Conservation (phyloP, 495 filamentous ascomycete genomes). For the Hyaloscypha bicolor region DNA sequence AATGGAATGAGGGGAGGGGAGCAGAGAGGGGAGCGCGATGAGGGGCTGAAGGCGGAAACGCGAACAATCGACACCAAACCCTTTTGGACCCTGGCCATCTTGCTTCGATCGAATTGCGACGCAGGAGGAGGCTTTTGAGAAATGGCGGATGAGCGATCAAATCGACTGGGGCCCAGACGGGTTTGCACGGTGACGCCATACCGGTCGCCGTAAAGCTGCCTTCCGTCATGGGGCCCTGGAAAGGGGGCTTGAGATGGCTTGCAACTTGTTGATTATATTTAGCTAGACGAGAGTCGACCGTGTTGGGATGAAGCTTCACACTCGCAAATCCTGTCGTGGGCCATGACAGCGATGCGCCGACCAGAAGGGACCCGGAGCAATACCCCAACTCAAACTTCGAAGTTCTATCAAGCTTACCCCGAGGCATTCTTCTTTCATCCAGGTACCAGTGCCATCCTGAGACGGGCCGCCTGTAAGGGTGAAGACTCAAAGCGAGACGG, state of each 20-base stretch:
- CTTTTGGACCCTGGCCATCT: constrained; percentile 1
- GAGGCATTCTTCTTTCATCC: neutral
- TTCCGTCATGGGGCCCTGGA: neutral
- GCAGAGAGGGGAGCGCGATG: constrained; percentile 4
- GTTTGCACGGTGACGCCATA: constrained; percentile 8
- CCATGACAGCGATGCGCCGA: neutral
- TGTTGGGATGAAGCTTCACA: too few species aligned
- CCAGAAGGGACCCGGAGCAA: neutral
- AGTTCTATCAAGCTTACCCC: neutral
- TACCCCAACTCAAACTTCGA: neutral
- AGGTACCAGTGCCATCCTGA: neutral
- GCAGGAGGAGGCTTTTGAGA: neutral
- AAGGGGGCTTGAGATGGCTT: neutral
- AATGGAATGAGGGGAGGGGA: neutral
- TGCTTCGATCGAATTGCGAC: constrained; percentile 3
- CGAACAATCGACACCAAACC: constrained; percentile 7
- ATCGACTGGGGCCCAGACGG: neutral
- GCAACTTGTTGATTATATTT: neutral
- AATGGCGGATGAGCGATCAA: constrained; percentile 6
- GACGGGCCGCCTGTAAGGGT: neutral
- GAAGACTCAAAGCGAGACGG: neutral
- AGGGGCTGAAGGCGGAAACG: constrained; percentile 1
- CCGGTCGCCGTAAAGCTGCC: constrained; percentile 2
- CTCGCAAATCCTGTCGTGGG: too few species aligned
- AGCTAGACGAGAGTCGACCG: neutral